Base-by-base conservation (phyloP, 306 rosid species). In the Cucurbita pepo region DNA sequence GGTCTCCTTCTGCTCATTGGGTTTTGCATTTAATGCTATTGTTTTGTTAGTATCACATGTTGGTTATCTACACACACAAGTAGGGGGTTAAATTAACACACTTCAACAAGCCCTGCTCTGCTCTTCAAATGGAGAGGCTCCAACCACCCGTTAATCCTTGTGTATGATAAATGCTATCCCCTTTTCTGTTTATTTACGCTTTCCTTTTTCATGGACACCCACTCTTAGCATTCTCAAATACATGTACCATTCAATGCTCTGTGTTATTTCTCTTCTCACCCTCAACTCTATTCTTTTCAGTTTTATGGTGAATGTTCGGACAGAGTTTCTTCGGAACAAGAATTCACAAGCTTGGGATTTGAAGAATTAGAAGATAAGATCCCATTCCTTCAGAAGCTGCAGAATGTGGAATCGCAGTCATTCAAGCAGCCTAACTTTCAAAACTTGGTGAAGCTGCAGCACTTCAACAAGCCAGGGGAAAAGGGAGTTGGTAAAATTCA, bases 351-450 rank as follows among this genome's bases (percentile, higher is more conserved):
- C 70, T 41, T 48, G 40, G 36, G 36, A 30, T 84, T 82, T 19
- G 89, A 85, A 16, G 88, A 81, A 61, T 69, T 77, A 44, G 89
- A 84, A 25, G 86, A 89, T 8, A 87, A 70, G 78, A 85, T 91
- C 82, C 96, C 97, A 50, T 89, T 94, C 56, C 92, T 94, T 14
- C 91, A 89, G 70, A 94, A 91, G 96, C 84, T 91, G 51, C 98
- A 91, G 44, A 84, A 79, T 81, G 88, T 88, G 48, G 95, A 89
- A 59, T 69, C 90, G 30, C 82, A 84, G n/a, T 79, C 81, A 16
- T 9, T 76, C 50, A 94, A 83, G 79, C 96, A 90, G 43, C 85
- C 95, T 45, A 82, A 76, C 80, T 94, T 91, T 79, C 96, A 89
- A 50, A 81, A 95, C 13, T 85, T 89, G 69, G 59, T 89, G 55